Conservation (phyloP, 2,329 filamentous ascomycete species). For the Diaporthe caulivora region DNA sequence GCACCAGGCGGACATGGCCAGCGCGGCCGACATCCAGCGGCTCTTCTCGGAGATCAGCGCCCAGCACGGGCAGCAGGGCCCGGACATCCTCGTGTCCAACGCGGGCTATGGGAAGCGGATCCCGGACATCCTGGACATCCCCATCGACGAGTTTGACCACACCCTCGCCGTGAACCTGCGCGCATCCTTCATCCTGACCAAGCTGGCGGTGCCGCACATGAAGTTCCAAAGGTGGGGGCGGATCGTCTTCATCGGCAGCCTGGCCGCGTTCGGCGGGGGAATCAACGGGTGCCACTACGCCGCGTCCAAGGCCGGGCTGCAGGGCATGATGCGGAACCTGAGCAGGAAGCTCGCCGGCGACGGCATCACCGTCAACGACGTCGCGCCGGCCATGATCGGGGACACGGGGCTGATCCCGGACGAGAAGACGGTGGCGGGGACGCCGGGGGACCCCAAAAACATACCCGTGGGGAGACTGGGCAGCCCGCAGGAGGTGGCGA, state of each 20-base stretch:
- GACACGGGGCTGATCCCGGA: conserved; percentile 73
- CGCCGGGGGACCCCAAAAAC: conserved; percentile 68
- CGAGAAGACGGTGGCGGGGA: conserved; percentile 61
- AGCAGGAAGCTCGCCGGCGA: conserved; percentile 68
- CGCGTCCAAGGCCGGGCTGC: conserved; percentile 72
- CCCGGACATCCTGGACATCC: conserved; percentile 67
- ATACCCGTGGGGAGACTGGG: conserved; percentile 72
- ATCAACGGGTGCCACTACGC: conserved; percentile 74
- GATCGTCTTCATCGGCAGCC: conserved; percentile 73
- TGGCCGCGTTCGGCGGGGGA: conserved; percentile 72
- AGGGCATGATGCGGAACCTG: conserved; percentile 75
- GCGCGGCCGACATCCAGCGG: conserved; percentile 62
- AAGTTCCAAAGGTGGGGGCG: conserved; percentile 70
- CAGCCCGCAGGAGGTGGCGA: conserved; percentile 69
- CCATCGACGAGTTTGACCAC: conserved; percentile 73
- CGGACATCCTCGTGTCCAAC: conserved; percentile 75
- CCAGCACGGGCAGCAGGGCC: conserved; percentile 62
- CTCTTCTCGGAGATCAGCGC: conserved; percentile 67
- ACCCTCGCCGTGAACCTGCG: conserved; percentile 73
- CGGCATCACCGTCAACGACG: conserved; percentile 76
- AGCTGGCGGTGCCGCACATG: conserved; percentile 73
- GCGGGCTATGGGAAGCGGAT: conserved; percentile 76
- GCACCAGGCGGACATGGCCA: conserved; percentile 70
- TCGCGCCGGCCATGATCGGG: conserved; percentile 78
- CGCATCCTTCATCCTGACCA: conserved; percentile 72